A percentile compares a stretch with the other conserved stretches of the same genome.
These are phyloP conservation scores for Acanthochlamys bracteata DNA, from an alignment of 106 monocot genomes.

Conservation along the genomic window DNA sequence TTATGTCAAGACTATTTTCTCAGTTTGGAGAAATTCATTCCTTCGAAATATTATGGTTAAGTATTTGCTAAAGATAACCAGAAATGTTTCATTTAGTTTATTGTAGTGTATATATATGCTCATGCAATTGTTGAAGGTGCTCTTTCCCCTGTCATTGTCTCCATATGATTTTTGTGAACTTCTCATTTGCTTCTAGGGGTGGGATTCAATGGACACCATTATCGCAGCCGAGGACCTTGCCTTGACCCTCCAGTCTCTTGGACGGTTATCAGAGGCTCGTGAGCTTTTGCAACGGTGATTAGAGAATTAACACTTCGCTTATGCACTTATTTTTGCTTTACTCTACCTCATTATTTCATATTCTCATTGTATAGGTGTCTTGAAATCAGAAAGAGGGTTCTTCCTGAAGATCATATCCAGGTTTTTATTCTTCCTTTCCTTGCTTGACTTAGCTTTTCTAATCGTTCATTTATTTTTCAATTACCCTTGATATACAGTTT, in stretches of 20 bases:
- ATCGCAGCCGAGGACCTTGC: constrained; percentile 61
- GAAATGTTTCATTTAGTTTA: no score
- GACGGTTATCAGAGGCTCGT: constrained; percentile 52
- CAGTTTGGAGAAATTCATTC: no score
- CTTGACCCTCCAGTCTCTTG: constrained; percentile 71
- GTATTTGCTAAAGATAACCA: no score
- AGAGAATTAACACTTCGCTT: neutral
- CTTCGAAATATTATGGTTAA: no score
- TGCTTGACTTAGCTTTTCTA: neutral
- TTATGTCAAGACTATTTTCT: no score
- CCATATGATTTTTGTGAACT: constrained; percentile 1
- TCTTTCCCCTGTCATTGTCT: no score
- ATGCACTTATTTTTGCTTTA: neutral
- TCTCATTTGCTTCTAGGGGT: constrained; percentile 45
- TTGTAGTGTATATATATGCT: no score
- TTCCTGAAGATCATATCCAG: constrained; percentile 65
- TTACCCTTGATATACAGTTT: no score
- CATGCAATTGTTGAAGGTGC: no score
- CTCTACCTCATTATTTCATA: constrained; percentile 2
- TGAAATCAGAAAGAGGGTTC: constrained; percentile 45
- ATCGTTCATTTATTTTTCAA: no score
- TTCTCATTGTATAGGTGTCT: constrained; percentile 51
- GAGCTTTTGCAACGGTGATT: constrained; percentile 67
- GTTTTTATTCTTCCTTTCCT: constrained; percentile 18
- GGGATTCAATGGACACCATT: constrained; percentile 77